phyloP scores from a whole-genome alignment of 306 rosid genomes.

The Prosopis cineraria region DNA sequence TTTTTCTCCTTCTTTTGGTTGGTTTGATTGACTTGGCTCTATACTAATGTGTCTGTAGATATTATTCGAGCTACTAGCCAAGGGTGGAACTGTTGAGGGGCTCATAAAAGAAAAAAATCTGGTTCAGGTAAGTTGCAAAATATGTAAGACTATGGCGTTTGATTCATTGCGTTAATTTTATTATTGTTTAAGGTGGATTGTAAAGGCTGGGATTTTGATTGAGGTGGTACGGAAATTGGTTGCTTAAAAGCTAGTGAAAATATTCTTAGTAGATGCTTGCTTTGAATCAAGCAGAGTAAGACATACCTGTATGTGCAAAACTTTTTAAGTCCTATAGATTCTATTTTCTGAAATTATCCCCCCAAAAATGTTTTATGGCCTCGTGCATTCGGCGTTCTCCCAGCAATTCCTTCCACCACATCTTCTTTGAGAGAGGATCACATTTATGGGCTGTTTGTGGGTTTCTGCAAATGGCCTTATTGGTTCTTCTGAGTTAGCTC shows the following conservation, averaged over 20 bases:
- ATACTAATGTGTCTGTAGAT: constrained; percentile 54
- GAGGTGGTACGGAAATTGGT: background rate
- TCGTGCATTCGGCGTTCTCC: background rate
- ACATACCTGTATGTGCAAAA: background rate
- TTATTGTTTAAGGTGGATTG: background rate
- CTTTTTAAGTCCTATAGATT: background rate
- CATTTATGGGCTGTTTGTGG: background rate
- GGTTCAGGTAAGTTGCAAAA: constrained; percentile 72
- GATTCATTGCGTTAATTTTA: background rate
- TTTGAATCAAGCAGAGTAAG: background rate
- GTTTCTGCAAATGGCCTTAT: background rate
- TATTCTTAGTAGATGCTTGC: background rate
- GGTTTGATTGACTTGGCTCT: background rate
- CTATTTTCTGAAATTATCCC: background rate
- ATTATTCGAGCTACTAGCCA: constrained; percentile 81
- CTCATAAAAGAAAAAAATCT: constrained; percentile 78
- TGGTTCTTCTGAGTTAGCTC: background rate
- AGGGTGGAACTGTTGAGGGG: constrained; percentile 90
- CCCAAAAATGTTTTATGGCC: background rate
- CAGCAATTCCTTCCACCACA: background rate
- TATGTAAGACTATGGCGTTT: background rate
- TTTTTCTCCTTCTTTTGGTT: background rate
- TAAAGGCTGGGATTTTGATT: background rate
- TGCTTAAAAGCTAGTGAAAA: background rate
- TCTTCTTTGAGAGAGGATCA: too few relatives aligned